These are phyloP conservation scores for Ramaria sp. DNA, from an alignment of 768 basidiomycete species.

Conservation along the genomic window DNA sequence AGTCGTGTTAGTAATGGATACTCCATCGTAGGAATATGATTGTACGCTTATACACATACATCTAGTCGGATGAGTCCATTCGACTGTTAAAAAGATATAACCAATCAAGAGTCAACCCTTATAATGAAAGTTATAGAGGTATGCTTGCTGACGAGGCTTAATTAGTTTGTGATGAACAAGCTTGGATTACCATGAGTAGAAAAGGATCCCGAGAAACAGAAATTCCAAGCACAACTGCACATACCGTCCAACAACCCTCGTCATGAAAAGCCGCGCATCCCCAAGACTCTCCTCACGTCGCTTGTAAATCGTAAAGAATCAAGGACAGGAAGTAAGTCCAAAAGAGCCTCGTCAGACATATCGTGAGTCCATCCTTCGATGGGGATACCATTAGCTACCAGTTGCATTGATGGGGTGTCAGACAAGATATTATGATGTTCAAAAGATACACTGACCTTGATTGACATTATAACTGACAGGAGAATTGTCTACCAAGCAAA, in stretches of 20 bases:
- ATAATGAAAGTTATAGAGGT: neutral
- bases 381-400: constrained; percentile 89
- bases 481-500: constrained; percentile 94
- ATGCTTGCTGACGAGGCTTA: neutral
- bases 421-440: neutral
- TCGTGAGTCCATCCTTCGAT: constrained; percentile 99
- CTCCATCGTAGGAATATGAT: constrained; percentile 1
- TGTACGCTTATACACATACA: constrained; percentile 1
- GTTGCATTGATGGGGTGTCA: constrained; percentile 3
- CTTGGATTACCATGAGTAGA: neutral
- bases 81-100: neutral
- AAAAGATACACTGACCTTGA: constrained; percentile 51
- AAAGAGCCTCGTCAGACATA: constrained; percentile 89
- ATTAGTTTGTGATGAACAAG: neutral
- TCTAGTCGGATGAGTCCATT: neutral
- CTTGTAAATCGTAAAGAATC: constrained; percentile 94
- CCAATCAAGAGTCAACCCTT: too few relatives aligned
- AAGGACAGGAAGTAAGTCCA: constrained; percentile 90
- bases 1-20: constrained; percentile 2
- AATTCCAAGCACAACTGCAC: neutral
- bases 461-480: constrained; percentile 87
- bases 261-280: constrained; percentile 49
- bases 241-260: neutral
- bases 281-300: constrained; percentile 88
- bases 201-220: neutral